phyloP scores from a whole-genome alignment of 208 protist genomes.

The Pavlovales sp. region DNA sequence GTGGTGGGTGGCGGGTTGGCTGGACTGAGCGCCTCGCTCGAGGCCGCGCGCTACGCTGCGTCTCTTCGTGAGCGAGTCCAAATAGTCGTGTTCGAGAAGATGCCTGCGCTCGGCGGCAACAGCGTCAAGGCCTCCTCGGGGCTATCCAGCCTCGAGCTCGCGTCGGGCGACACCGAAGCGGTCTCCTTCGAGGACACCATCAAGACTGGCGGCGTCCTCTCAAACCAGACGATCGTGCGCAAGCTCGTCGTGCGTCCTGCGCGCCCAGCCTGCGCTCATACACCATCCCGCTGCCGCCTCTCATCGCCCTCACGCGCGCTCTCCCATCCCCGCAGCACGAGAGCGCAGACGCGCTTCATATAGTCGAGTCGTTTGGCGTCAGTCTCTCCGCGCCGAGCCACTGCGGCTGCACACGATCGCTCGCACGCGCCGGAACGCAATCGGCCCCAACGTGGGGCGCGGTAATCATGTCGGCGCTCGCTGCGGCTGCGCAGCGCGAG shows the following conservation, averaged over 20 bases:
- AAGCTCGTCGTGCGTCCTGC: slow-evolving; percentile 66
- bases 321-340: neutral
- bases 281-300: neutral
- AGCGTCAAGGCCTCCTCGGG: neutral
- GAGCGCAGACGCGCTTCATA: too few relatives aligned
- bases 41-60: neutral
- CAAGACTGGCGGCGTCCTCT: slow-evolving; percentile 66
- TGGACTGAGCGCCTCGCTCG: neutral
- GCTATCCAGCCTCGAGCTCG: neutral
- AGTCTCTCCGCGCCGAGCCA: neutral
- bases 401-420: slow-evolving; percentile 44
- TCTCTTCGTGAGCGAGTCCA: neutral
- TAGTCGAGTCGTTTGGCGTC: neutral
- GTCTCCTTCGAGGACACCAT: slow-evolving; percentile 74
- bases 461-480: neutral
- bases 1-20: neutral
- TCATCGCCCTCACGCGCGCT: neutral
- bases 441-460: neutral
- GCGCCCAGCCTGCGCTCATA: too few relatives aligned
- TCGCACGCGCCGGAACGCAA: slow-evolving; percentile 48
- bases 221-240: slow-evolving; percentile 73
- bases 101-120: neutral
- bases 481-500: neutral
- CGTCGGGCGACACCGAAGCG: neutral
- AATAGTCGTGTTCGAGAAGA: neutral